A percentile compares a stretch with the other conserved stretches of the same genome.
Conservation (phyloP, 2,329 filamentous ascomycete species). For the Akanthomyces dipterigenus region DNA sequence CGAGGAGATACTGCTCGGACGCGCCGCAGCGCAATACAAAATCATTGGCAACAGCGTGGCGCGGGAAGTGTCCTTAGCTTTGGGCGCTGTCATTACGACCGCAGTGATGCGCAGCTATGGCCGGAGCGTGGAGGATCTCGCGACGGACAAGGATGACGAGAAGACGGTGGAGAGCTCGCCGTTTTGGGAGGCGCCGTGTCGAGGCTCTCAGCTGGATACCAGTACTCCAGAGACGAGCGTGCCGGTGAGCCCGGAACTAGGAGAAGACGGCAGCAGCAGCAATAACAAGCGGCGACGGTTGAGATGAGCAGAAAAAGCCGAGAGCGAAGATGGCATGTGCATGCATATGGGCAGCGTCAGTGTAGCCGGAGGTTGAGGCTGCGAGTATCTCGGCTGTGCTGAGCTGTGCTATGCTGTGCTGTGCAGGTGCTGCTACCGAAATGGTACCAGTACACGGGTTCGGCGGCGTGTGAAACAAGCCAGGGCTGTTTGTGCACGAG, state of each 20-base stretch:
- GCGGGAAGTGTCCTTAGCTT: slow-evolving; percentile 56
- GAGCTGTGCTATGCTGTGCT: no score
- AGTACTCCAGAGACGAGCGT: not conserved
- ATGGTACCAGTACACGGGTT: not conserved
- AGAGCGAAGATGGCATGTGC: not conserved
- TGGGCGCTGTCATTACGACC: slow-evolving; percentile 58
- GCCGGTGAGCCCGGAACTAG: not conserved
- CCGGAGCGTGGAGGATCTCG: not conserved
- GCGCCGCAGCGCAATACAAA: slow-evolving; percentile 47
- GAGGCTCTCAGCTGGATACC: not conserved
- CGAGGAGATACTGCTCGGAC: slow-evolving; percentile 61
- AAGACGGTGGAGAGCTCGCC: not conserved
- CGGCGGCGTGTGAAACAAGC: not conserved
- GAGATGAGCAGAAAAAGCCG: not conserved
- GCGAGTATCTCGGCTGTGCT: not conserved
- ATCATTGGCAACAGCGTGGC: slow-evolving; percentile 75
- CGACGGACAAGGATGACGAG: not conserved
- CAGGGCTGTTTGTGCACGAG: not conserved
- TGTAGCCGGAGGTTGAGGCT: not conserved
- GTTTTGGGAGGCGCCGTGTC: not conserved
- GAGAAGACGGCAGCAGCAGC: not conserved
- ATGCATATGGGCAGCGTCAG: not conserved
- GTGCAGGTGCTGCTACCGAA: no score
- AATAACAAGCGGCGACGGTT: not conserved
- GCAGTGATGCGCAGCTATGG: slow-evolving; percentile 33